Conservation (phyloP, 208 protist genomes). For the Leishmania braziliensis region DNA sequence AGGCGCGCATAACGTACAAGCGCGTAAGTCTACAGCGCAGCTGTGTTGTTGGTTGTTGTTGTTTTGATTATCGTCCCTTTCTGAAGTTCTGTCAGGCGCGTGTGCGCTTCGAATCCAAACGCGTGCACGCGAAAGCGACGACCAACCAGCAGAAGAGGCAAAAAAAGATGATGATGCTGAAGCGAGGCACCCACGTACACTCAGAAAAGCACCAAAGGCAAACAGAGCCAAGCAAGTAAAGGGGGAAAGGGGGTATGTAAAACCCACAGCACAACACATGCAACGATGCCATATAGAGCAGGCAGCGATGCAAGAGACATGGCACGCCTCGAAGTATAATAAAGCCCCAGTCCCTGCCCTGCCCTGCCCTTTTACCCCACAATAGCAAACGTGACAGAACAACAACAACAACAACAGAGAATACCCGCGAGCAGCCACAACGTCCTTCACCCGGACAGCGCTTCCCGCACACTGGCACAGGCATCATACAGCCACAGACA, state of each 20-base stretch:
- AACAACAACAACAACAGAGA: constrained; percentile 12
- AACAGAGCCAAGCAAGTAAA: background rate
- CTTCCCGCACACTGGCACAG: background rate
- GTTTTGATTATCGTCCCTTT: too few relatives aligned
- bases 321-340: background rate
- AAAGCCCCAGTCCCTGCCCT: background rate
- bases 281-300: background rate
- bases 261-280: background rate
- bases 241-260: background rate
- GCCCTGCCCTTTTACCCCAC: too few relatives aligned
- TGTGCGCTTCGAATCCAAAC: too few relatives aligned
- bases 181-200: background rate
- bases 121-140: background rate
- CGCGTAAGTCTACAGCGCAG: too few relatives aligned
- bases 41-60: too few relatives aligned
- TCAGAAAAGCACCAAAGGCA: background rate
- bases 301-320: background rate
- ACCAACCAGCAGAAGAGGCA: constrained; percentile 11
- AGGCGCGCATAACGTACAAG: background rate
- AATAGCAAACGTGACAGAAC: background rate
- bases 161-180: constrained; percentile 7
- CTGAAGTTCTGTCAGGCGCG: too few relatives aligned
- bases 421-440: background rate
- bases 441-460: background rate
- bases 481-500: background rate